Conservation (phyloP, 257 asterid genomes). For the Galeopsis tetrahit region DNA sequence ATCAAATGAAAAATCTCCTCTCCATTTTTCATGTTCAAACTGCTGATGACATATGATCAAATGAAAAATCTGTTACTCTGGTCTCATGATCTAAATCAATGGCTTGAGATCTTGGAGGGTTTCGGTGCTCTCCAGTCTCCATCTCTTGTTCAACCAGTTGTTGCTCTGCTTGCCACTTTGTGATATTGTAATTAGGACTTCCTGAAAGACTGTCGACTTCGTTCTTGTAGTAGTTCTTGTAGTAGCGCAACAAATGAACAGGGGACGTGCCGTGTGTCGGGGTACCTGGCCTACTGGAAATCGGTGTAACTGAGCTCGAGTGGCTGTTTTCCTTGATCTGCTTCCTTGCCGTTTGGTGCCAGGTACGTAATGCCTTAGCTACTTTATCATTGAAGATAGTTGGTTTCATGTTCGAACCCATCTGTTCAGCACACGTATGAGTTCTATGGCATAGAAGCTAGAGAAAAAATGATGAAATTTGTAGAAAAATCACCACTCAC, state of each 20-base stretch:
- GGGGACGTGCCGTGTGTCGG: conserved; percentile 44
- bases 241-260: conserved; percentile 39
- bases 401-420: conserved; percentile 73
- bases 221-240: conserved; percentile 36
- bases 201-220: conserved; percentile 36
- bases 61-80: conserved; percentile 39
- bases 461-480: not conserved
- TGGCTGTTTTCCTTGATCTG: conserved; percentile 45
- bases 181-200: conserved; percentile 20
- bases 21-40: no score
- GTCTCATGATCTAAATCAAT: conserved; percentile 27
- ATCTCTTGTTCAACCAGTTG: conserved; percentile 30
- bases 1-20: no score
- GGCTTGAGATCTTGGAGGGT: conserved; percentile 19
- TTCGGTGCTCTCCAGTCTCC: conserved; percentile 26
- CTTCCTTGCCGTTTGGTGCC: conserved; percentile 63
- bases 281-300: conserved; percentile 48
- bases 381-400: conserved; percentile 61
- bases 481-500: conserved; percentile 29
- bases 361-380: conserved; percentile 49
- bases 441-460: not conserved
- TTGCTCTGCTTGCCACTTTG: conserved; percentile 39
- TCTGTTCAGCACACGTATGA: conserved; percentile 37
- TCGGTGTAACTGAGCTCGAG: conserved; percentile 33
- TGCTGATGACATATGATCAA: conserved; percentile 29